Percentiles rank a stretch among this genome's conserved stretches.
phyloP scores from a whole-genome alignment of 148 eudicot species.

The Oxyria digyna region DNA sequence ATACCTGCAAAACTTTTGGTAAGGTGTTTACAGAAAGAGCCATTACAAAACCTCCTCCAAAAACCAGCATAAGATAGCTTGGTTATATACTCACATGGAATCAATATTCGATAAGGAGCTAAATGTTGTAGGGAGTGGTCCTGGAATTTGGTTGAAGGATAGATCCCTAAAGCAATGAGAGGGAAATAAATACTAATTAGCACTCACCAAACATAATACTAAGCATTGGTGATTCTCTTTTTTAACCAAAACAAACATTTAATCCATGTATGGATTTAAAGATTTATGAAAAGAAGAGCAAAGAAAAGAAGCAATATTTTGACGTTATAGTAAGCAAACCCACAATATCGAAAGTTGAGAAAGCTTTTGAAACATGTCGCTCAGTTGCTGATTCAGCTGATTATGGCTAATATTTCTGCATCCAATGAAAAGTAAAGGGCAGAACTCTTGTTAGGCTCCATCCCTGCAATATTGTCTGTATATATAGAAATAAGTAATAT shows the following conservation, averaged over 20 bases:
- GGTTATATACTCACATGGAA: conserved; percentile 43
- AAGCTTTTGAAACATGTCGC: conserved; percentile 43
- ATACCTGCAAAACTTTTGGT: conserved; percentile 36
- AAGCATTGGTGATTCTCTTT: background rate
- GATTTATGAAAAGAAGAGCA: background rate
- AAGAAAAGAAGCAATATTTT: background rate
- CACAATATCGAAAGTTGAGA: conserved; percentile 59
- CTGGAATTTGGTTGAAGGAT: conserved; percentile 56
- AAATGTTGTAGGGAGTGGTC: conserved; percentile 59
- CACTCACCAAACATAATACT: background rate
- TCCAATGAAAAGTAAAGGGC: background rate
- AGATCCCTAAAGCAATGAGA: conserved; percentile 48
- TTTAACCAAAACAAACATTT: background rate
- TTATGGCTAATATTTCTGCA: conserved; percentile 77
- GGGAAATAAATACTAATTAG: background rate
- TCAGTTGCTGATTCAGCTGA: conserved; percentile 54
- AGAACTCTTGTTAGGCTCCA: background rate
- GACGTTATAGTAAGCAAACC: conserved; percentile 14
- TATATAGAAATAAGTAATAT: background rate
- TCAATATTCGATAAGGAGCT: conserved; percentile 47
- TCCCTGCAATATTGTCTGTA: background rate
- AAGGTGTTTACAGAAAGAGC: background rate
- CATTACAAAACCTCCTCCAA: background rate
- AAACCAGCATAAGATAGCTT: background rate
- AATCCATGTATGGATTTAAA: background rate